Evolutionary conservation across 257 asterid species (phyloP).

Genomic region (Ligustrum vulgare): DNA sequence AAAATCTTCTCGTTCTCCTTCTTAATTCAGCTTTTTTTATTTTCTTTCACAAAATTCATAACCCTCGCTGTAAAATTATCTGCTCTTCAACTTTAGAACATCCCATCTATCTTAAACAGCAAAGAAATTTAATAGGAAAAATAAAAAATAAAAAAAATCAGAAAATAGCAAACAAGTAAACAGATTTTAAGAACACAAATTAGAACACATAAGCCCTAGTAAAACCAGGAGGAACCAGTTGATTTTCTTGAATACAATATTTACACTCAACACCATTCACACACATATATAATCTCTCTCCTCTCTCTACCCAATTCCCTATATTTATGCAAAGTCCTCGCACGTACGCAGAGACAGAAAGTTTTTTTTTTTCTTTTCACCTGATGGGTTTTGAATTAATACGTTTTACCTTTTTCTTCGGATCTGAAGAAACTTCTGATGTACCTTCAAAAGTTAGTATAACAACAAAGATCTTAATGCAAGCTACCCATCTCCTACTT

Average conservation of each 20-base stretch:
- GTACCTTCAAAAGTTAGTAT: conserved; percentile 60
- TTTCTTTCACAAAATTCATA: conserved; percentile 22
- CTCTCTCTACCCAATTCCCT: conserved; percentile 26
- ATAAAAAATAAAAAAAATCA: background rate
- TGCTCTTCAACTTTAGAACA: conserved; percentile 18
- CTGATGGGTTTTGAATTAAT: conserved; percentile 7
- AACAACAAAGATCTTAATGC: conserved; percentile 65
- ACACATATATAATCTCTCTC: conserved; percentile 21
- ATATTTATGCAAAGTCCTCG: conserved; percentile 25
- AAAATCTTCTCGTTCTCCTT: background rate
- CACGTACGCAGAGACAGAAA: conserved; percentile 38
- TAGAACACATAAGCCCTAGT: conserved; percentile 11
- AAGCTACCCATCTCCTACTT: conserved; percentile 29
- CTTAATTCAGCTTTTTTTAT: background rate
- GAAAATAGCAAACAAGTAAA: background rate
- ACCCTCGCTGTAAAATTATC: conserved; percentile 23
- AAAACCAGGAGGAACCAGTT: conserved; percentile 16
- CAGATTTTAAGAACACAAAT: background rate
- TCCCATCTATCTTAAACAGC: background rate
- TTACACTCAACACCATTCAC: conserved; percentile 47
- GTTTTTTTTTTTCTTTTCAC: no score
- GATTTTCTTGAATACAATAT: conserved; percentile 23
- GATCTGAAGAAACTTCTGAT: conserved; percentile 74
- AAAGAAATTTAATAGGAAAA: background rate
- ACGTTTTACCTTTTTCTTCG: conserved; percentile 68